These are phyloP conservation scores for Dipodascopsis uninucleata DNA, from an alignment of 805 yeast genomes.

Conservation along the genomic window DNA sequence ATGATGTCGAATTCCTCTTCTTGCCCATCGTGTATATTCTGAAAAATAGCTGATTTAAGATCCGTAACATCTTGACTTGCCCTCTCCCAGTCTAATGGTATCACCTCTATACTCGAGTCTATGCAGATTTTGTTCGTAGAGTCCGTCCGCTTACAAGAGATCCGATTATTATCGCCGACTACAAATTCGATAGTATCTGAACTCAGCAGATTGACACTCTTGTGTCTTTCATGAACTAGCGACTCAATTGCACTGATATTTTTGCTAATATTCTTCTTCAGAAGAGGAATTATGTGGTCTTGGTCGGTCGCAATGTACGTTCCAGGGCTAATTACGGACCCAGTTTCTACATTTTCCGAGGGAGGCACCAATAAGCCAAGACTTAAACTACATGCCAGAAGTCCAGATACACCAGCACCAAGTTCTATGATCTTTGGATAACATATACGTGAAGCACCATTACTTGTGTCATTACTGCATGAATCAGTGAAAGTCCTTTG, in stretches of 20 bases:
- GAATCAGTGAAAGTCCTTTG: conserved; percentile 40
- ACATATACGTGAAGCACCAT: conserved; percentile 1
- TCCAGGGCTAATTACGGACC: conserved; percentile 1
- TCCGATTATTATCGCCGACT: too few relatives aligned
- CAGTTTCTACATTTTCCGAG: background rate
- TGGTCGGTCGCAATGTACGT: conserved; percentile 59
- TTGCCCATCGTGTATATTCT: conserved; percentile 13
- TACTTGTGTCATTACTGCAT: background rate
- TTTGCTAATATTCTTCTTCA: conserved; percentile 44
- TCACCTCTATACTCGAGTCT: conserved; percentile 41
- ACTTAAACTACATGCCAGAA: conserved; percentile 44
- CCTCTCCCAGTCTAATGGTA: conserved; percentile 62
- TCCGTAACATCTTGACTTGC: conserved; percentile 38
- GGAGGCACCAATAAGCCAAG: conserved; percentile 21
- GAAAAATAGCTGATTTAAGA: conserved; percentile 21
- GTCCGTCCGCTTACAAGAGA: too few relatives aligned
- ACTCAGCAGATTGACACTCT: too few relatives aligned
- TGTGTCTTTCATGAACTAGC: too few relatives aligned
- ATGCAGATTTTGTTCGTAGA: conserved; percentile 8
- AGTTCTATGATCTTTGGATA: conserved; percentile 47
- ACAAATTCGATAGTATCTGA: too few relatives aligned
- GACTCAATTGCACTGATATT: conserved; percentile 40
- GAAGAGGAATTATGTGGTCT: conserved; percentile 48
- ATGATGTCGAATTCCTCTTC: conserved; percentile 41
- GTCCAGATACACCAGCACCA: conserved; percentile 61